Conservation (phyloP, 2,329 filamentous ascomycete species). For the Conoideocrella luteorostrata region DNA sequence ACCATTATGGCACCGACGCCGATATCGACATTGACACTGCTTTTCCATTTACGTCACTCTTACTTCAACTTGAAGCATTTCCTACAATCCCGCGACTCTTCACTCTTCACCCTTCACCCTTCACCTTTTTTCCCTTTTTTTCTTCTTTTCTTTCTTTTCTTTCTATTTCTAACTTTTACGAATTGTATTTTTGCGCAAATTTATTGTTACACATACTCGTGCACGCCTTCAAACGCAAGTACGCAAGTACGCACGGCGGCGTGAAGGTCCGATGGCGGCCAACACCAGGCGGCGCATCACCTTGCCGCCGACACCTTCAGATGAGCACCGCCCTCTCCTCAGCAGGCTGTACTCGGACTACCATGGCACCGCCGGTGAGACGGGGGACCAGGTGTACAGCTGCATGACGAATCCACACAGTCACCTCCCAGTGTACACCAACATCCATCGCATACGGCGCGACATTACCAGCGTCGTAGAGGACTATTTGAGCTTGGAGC, state of each 20-base stretch:
- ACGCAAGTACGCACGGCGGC: no score
- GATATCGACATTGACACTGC: background rate
- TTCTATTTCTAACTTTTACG: no score
- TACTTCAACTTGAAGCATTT: background rate
- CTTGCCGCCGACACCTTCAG: conserved; percentile 18
- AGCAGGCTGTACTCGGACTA: conserved; percentile 23
- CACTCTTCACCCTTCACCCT: no score
- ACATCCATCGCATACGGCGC: conserved; percentile 64
- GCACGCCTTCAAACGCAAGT: no score
- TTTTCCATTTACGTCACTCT: background rate
- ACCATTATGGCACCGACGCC: background rate
- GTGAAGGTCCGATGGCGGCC: conserved; percentile 13
- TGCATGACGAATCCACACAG: conserved; percentile 53
- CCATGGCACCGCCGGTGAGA: conserved; percentile 20
- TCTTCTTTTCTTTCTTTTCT: no score
- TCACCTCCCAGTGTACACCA: conserved; percentile 66
- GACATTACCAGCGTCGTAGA: conserved; percentile 59
- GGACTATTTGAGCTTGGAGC: conserved; percentile 61
- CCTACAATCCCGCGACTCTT: no score
- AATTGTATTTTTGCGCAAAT: no score
- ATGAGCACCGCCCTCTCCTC: conserved; percentile 30
- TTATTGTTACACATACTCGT: no score
- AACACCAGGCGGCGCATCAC: conserved; percentile 23
- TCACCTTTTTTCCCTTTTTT: background rate
- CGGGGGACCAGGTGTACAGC: conserved; percentile 38